A percentile compares a stretch with the other conserved stretches of the same genome.
Conservation (phyloP, 1,284 basidiomycete species). For the Leccinum griseonigrum region DNA sequence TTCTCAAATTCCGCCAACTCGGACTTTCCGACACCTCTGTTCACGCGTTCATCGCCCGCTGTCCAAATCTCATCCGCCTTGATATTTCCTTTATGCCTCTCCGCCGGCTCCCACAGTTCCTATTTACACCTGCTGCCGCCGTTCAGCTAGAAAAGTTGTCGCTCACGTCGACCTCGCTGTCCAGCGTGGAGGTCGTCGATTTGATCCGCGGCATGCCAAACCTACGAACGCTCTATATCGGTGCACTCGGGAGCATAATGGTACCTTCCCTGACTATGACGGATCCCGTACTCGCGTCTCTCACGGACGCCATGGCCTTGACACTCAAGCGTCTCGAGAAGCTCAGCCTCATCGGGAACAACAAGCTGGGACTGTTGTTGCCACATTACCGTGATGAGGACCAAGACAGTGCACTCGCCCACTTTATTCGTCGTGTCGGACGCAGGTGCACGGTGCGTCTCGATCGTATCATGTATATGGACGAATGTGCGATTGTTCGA, state of each 20-base stretch:
- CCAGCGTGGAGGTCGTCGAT: slow-evolving; percentile 40
- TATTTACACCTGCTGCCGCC: slow-evolving; percentile 16
- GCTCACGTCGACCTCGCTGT: slow-evolving; percentile 54
- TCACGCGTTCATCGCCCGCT: slow-evolving; percentile 41
- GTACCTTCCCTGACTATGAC: slow-evolving; percentile 54
- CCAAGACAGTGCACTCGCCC: slow-evolving; percentile 38
- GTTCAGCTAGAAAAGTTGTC: slow-evolving; percentile 52
- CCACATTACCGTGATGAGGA: slow-evolving; percentile 18
- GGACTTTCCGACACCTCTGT: slow-evolving; percentile 49
- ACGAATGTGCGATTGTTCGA: neutral
- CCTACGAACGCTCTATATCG: slow-evolving; percentile 53
- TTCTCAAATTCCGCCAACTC: slow-evolving; percentile 60
- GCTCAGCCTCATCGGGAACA: slow-evolving; percentile 61
- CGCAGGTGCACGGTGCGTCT: slow-evolving; percentile 53
- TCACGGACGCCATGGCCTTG: slow-evolving; percentile 43
- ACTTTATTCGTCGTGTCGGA: slow-evolving; percentile 54
- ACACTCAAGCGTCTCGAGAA: slow-evolving; percentile 42
- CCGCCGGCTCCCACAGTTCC: slow-evolving; percentile 30
- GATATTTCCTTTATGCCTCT: slow-evolving; percentile 67
- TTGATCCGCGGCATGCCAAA: slow-evolving; percentile 40
- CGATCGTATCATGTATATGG: neutral
- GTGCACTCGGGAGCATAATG: slow-evolving; percentile 55
- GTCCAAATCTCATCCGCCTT: slow-evolving; percentile 51
- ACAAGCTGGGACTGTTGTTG: slow-evolving; percentile 46
- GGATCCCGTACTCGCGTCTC: slow-evolving; percentile 44